Base-by-base conservation (phyloP, 306 rosid species). In the Datisca glomerata region DNA sequence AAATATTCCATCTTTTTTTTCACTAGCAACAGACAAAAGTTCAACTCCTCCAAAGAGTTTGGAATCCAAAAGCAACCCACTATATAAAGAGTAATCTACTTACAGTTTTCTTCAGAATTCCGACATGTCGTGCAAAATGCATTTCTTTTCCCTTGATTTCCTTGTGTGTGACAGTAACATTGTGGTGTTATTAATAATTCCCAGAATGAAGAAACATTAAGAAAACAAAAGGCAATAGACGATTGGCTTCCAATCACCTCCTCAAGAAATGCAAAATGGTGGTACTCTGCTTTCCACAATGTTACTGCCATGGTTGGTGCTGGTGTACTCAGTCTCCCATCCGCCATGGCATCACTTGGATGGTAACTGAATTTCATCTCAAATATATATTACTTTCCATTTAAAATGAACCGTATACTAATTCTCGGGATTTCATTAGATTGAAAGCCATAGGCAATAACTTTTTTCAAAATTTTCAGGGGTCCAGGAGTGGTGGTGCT, bases 291-390 rank as follows among this genome's bases (percentile, higher is more conserved):
- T 21, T 79, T 83, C 60, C 94, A 79, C 82, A 79, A 84, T 56
- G 68, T 84, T 38, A 79, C 89, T 34, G 81, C 94, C 32, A 84
- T 79, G 94, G 86, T 84, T 41, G 94, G 92, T 4, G 92, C 85
- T 9, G 94, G 94, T 45, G 86, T 83, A 18, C 71, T 79, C 6
- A 60, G 92, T 61, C 94, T 79, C 36, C 94, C 92, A 13, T 70
- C 51, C 20, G 86, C 94, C 56, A 68, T 84, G 80, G 44, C 92
- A 0, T 53, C 69, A 11, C 83, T 79, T 11, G 92, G 92, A 48
- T 84, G 86, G 93, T 74, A 69, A 39, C 33, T 14, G 4, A 8
- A 8, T 13, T 10, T 44, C n/a, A n/a, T n/a, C n/a, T 16, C 11
- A 23, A 43, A n/a, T 43, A 6, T 6, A 2, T 13, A 11, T 21